Base-by-base conservation (phyloP, 257 asterid genomes). In the Rauvolfia tetraphylla region DNA sequence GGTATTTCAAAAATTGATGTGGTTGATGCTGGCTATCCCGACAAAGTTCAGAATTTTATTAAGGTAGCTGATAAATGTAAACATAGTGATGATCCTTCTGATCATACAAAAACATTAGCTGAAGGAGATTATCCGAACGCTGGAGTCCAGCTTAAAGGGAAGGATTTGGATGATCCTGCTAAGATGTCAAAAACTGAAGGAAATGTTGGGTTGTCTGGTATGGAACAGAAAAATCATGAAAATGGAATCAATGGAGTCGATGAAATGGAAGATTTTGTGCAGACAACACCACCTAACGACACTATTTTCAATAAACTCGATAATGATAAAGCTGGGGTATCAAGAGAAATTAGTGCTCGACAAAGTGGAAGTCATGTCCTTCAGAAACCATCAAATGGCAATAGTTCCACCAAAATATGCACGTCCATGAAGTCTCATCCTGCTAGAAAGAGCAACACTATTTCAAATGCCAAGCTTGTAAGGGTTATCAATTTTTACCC, bases 251-350 rank as follows among this genome's bases (percentile, higher is more conserved):
- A 59, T 78, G 76, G 79, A 73, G 79, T 54, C 69, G 83, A 76
- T 76, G 83, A 67, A 65, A 66, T 74, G 41, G 87, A 86, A 78
- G 93, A 83, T 62, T 66, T 54, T 46, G 46, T 82, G 36, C 96
- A 86, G 86, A 83, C 76, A 44, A 90, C 97, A 23, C 97, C 96
- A 51, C 96, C 94, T 6, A 89, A 88, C 83, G 74, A 89, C 46
- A 84, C 79, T 71, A 79, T 86, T 42, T 70, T 85, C 38, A 46
- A 73, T 54, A 84, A 86, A 71, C 59, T 78, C 41, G 84, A 76
- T 23, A 14, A 38, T 49, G 71, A 49, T 70, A 36, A 31, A 38
- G 48, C 27, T 51, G 70, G 77, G n/a, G 80, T 33, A 81, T 38
- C 73, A 74, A 27, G 29, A 62, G 84, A 80, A 74, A 73, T 54